Conservation (phyloP, 2,329 filamentous ascomycete genomes). For the Chalara sp. region DNA sequence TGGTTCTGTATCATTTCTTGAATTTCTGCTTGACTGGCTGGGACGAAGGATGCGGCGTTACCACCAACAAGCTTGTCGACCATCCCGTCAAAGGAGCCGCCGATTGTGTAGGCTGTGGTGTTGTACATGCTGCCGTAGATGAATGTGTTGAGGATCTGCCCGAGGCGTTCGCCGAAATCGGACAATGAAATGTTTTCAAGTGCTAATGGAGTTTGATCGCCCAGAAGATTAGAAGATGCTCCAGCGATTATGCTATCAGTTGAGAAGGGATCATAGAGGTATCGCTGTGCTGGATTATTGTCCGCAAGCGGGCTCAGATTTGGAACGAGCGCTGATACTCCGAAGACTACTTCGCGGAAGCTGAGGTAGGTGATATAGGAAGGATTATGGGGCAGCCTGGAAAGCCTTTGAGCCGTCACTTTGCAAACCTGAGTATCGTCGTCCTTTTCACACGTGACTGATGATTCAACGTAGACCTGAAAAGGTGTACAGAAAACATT, state of each 20-base stretch:
- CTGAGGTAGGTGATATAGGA: constrained; percentile 15
- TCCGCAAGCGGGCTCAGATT: constrained; percentile 11
- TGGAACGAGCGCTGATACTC: constrained; percentile 12
- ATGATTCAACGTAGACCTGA: constrained; percentile 16
- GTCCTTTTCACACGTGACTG: constrained; percentile 13
- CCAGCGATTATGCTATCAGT: constrained; percentile 6
- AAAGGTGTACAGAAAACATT: constrained; percentile 13
- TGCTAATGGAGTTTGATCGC: constrained; percentile 5
- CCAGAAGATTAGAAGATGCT: constrained; percentile 5
- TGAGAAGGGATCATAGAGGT: constrained; percentile 12
- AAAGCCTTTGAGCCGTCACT: constrained; percentile 17
- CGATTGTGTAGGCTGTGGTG: constrained; percentile 12
- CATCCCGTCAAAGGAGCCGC: constrained; percentile 11
- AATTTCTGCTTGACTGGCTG: constrained; percentile 9
- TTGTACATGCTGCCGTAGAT: constrained; percentile 16
- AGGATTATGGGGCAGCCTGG: constrained; percentile 13
- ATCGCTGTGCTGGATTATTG: constrained; percentile 17
- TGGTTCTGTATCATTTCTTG: constrained; percentile 15
- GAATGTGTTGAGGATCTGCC: constrained; percentile 16
- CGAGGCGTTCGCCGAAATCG: constrained; percentile 16
- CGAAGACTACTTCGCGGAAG: constrained; percentile 13
- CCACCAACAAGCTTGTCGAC: constrained; percentile 7
- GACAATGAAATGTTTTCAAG: constrained; percentile 3
- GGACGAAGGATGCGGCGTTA: constrained; percentile 11
- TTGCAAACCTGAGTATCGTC: constrained; percentile 8